Evolutionary conservation across 1,284 basidiomycete species (phyloP), one percentile per base, ranked within the genome.

Genomic region (Cutaneotrichosporon cavernicola): DNA sequence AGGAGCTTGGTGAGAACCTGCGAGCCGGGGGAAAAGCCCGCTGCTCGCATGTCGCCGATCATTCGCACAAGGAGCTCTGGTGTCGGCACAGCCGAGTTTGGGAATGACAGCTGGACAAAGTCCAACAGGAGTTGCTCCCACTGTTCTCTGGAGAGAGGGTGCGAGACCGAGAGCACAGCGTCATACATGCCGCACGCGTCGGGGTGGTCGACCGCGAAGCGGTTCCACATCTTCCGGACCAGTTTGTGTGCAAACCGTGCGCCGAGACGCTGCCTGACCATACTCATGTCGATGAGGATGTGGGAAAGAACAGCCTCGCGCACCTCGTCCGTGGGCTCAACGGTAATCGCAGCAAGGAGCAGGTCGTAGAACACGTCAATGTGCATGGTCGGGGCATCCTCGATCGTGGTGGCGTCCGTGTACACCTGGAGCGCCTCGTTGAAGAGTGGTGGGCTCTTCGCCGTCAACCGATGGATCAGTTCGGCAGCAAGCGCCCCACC

Each of bases 41-140:
- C 85, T 2, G 80, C 76, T 11, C 87, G 87, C 91, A 97, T 95
- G 81, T 97, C 92, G 58, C 84, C 82, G 65, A 96, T 84, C 68
- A 97, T 89, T 60, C 86, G 84, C 76, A 93, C 87, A 73, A 92
- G 90, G 53, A 87, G 83, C 49, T 84, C 83, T 5, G 88, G 84
- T 1, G 88, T 85, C 30, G 64, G 52, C 8, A 85, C 76, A 50
- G 72, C 67, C 69, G 77, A 73, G 65, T 65, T 53, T 71, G 73
- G 64, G 66, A 86, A 86, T 22, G 83, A 81, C 57, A 90, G 81
- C 22, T 81, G 81, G 74, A 86, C 85, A 70, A 90, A 89, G 0
- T 84, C 83, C 63, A 85, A 80, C 56, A 92, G 82, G 61, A 92
- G 85, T 34, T 83, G 81, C 18, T 81, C 76, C 75, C 86, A 90